A percentile compares a stretch with the other conserved stretches of the same genome.
phyloP scores from a whole-genome alignment of 768 basidiomycete genomes.

The Suillus plorans region DNA sequence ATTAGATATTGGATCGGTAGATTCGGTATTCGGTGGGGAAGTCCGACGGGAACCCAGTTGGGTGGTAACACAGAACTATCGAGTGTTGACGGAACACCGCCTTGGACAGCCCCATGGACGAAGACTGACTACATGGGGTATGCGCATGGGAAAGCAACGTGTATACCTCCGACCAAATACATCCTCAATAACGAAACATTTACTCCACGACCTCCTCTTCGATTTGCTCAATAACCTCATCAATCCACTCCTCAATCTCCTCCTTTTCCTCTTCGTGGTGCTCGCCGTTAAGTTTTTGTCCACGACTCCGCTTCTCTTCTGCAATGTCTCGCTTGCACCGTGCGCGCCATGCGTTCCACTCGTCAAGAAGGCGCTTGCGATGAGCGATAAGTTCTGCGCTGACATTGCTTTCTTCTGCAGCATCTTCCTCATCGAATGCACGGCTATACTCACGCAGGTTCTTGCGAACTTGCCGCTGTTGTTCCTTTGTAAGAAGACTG shows the following conservation, averaged over 20 bases:
- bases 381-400: slow-evolving; percentile 91
- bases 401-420: slow-evolving; percentile 90
- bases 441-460: slow-evolving; percentile 92
- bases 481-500: slow-evolving; percentile 81
- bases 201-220: slow-evolving; percentile 75
- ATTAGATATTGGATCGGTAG: neutral
- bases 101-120: neutral
- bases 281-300: slow-evolving; percentile 29
- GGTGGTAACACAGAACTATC: neutral
- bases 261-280: slow-evolving; percentile 67
- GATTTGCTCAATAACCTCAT: slow-evolving; percentile 89
- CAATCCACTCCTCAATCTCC: slow-evolving; percentile 92
- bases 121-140: neutral
- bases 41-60: neutral
- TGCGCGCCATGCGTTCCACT: slow-evolving; percentile 97
- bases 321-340: slow-evolving; percentile 66
- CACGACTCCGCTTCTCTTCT: slow-evolving; percentile 49
- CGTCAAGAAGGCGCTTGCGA: slow-evolving; percentile 89
- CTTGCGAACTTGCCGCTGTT: slow-evolving; percentile 82
- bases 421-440: slow-evolving; percentile 94
- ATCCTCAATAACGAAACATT: slow-evolving; percentile 1
- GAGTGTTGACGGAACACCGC: neutral
- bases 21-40: neutral
- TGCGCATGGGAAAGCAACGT: neutral
- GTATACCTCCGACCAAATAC: neutral